These are phyloP conservation scores for Leishmania mexicana DNA, from an alignment of 208 protist genomes.

Conservation along the genomic window DNA sequence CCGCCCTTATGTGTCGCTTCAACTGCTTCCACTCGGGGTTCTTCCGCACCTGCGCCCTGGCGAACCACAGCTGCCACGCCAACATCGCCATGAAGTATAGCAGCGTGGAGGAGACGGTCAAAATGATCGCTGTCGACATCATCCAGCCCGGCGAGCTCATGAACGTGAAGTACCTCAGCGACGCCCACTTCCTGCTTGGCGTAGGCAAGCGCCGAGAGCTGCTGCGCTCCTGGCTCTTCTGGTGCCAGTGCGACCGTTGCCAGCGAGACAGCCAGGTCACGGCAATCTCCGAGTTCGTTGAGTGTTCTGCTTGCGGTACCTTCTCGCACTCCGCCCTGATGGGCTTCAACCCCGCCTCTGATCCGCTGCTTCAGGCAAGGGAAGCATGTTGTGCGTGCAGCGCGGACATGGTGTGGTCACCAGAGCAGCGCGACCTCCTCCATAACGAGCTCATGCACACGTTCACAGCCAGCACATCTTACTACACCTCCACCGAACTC, in stretches of 20 bases:
- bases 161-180: constrained; percentile 90
- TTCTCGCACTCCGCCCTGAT: constrained; percentile 57
- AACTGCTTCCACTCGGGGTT: constrained; percentile 90
- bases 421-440: constrained; percentile 23
- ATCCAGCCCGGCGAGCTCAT: constrained; percentile 75
- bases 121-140: constrained; percentile 69
- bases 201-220: constrained; percentile 76
- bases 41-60: constrained; percentile 84
- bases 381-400: constrained; percentile 37
- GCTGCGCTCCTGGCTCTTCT: constrained; percentile 87
- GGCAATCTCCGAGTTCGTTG: constrained; percentile 65
- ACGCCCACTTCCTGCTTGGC: constrained; percentile 81
- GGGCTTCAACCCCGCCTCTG: constrained; percentile 20
- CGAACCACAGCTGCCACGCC: constrained; percentile 86
- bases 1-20: constrained; percentile 81
- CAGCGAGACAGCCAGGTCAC: constrained; percentile 36
- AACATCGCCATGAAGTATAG: constrained; percentile 92
- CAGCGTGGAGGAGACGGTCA: constrained; percentile 55
- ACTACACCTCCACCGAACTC: constrained; percentile 25
- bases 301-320: constrained; percentile 46
- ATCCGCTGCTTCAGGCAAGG: constrained; percentile 30
- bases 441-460: constrained; percentile 29
- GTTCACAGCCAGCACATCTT: constrained; percentile 35
- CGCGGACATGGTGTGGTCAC: constrained; percentile 31
- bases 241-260: constrained; percentile 79